Evolutionary conservation across 768 basidiomycete genomes (phyloP).

Genomic region (Suillus americanus): DNA sequence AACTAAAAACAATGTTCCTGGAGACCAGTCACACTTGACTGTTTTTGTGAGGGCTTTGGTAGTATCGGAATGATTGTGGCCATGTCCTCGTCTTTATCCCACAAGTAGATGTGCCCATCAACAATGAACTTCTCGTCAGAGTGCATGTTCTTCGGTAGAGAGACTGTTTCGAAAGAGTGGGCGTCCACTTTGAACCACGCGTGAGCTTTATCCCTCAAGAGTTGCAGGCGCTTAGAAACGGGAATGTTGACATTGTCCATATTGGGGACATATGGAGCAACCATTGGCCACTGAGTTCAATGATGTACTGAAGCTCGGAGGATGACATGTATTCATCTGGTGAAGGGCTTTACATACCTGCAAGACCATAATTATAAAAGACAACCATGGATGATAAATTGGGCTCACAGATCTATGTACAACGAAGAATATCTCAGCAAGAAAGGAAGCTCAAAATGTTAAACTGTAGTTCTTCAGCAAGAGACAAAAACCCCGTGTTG

Average conservation of each 20-base stretch:
- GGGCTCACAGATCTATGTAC: not conserved
- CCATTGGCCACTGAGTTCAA: not conserved
- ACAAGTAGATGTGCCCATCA: not conserved
- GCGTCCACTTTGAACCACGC: not conserved
- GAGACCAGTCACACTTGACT: not conserved
- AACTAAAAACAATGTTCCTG: not conserved
- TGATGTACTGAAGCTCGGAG: not conserved
- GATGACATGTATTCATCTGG: not conserved
- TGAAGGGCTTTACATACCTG: not conserved
- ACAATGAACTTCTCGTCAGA: not conserved
- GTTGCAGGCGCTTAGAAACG: not conserved
- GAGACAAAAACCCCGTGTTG: not conserved
- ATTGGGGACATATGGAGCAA: not conserved
- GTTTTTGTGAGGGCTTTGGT: not conserved
- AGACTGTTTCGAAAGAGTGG: not conserved
- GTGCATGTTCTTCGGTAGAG: not conserved
- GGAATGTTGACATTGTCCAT: not conserved
- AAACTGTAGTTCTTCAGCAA: not conserved
- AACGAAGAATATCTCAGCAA: not conserved
- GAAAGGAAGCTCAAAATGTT: not conserved
- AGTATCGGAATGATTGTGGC: not conserved
- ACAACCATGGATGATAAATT: not conserved
- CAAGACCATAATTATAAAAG: not conserved
- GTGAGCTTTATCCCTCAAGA: not conserved
- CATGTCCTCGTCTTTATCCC: not conserved